Evolutionary conservation across 2,329 filamentous ascomycete genomes (phyloP), one percentile per base, ranked within the genome.

Genomic region (Colletotrichum destructivum): DNA sequence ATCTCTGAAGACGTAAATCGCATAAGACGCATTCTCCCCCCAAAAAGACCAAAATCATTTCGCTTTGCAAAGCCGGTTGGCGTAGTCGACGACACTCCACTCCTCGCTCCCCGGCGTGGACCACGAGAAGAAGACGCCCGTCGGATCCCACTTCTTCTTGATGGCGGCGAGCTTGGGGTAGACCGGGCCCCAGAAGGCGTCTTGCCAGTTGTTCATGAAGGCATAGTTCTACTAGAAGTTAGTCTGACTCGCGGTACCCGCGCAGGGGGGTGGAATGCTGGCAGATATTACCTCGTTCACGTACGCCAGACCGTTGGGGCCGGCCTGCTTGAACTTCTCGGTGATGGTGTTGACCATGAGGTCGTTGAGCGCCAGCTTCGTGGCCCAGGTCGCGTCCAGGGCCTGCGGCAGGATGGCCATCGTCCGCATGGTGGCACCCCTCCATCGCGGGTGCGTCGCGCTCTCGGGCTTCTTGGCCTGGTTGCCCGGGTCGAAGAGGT

Each of bases 61-160:
- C 46, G 61, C 70, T 62, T 63, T 73, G 67, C 73, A 74, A 23
- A 74, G 51, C 3, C 73, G 54, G n/a, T 68, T 60, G 31, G 54
- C 63, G 51, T 73, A 74, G 64, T 74, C 73, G 1, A 73, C 56
- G 16, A 71, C 52, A 21, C 26, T 64, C 73, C 73, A 74, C 3
- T 67, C 68, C 42, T 74, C 73, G 3, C 71, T 71, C 2, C 73
- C 73, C 4, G 73, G 73, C 13, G 73, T 74, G 26, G 71, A 73
- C 62, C 62, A 66, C 3, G 71, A 65, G 62, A 87, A 87, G 42
- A 87, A 87, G 5, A 90, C 69, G 2, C 77, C 75, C 1, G 78
- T 66, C 0, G 84, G 80, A 74, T 89, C 88, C 74, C 85, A 89
- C 75, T 82, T 85, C 46, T 80, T 76, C 82, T 90, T 90, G 26